Evolutionary conservation across 345 rosid genomes (phyloP).

Genomic region (Dimocarpus longan): DNA sequence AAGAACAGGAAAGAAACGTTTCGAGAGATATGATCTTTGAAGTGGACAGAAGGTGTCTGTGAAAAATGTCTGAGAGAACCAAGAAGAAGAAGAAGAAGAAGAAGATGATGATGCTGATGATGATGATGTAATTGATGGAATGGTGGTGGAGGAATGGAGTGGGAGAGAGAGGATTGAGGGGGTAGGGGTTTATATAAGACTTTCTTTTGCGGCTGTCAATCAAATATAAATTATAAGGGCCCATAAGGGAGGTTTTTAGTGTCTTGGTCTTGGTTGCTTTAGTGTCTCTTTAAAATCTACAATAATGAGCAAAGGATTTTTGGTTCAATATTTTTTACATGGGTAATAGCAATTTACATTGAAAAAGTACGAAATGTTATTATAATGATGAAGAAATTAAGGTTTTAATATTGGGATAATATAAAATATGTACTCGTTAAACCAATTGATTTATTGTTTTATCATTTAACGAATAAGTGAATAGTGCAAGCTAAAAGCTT

Average conservation of each 20-base stretch:
- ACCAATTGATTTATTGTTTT: too few species aligned
- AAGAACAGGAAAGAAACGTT: conserved; percentile 20
- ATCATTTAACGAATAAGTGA: too few species aligned
- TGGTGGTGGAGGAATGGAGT: background rate
- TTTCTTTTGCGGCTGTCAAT: conserved; percentile 35
- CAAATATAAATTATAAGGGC: conserved; percentile 6
- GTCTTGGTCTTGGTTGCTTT: background rate
- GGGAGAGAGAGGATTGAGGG: background rate
- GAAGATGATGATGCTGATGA: background rate
- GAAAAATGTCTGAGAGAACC: conserved; percentile 27
- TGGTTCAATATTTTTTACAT: background rate
- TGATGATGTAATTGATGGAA: background rate
- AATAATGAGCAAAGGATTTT: background rate
- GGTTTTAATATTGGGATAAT: too few species aligned
- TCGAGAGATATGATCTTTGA: background rate
- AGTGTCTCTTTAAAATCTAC: background rate
- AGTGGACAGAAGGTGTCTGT: conserved; percentile 22
- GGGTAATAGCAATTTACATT: background rate
- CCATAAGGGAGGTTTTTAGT: conserved; percentile 23
- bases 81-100: background rate
- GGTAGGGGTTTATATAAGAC: conserved; percentile 33
- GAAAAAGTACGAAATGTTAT: background rate
- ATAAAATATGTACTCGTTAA: too few species aligned
- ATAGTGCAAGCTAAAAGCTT: too few species aligned
- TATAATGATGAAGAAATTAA: too few species aligned